A percentile compares a stretch with the other conserved stretches of the same genome.
These are phyloP conservation scores for Diaporthe sp. DNA, from an alignment of 2,329 filamentous ascomycete genomes.

Conservation along the genomic window DNA sequence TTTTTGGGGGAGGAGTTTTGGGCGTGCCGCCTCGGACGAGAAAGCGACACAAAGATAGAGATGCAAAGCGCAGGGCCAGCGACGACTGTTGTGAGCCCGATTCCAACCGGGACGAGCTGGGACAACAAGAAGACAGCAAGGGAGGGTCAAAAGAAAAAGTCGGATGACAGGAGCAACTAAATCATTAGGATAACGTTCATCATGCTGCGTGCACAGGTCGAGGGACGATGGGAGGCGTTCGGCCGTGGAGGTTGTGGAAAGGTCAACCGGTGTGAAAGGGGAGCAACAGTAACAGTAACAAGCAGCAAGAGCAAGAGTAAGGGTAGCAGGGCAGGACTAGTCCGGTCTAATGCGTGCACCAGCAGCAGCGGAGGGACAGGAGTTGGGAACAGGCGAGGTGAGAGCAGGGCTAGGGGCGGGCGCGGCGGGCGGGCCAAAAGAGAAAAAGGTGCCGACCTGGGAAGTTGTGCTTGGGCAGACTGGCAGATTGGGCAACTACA, in stretches of 20 bases:
- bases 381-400: conserved; percentile 3
- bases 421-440: conserved; percentile 19
- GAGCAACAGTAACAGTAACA: neutral
- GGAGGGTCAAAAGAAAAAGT: conserved; percentile 32
- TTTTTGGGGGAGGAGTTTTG: conserved; percentile 30
- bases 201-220: conserved; percentile 28
- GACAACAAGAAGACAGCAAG: conserved; percentile 31
- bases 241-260: conserved; percentile 30
- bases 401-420: conserved; percentile 21
- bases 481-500: conserved; percentile 14
- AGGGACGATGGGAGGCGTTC: conserved; percentile 8
- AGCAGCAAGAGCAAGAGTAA: neutral
- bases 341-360: conserved; percentile 1
- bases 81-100: neutral
- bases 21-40: conserved; percentile 18
- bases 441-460: conserved; percentile 17
- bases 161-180: conserved; percentile 34
- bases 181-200: conserved; percentile 42
- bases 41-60: conserved; percentile 1
- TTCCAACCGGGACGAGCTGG: conserved; percentile 20
- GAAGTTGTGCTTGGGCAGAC: conserved; percentile 18
- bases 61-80: conserved; percentile 5
- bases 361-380: conserved; percentile 7
- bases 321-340: neutral
- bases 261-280: conserved; percentile 32